Percentiles rank a stretch among this genome's conserved stretches.
Conservation (phyloP, 2,329 filamentous ascomycete genomes). For the Beauveria sp. region DNA sequence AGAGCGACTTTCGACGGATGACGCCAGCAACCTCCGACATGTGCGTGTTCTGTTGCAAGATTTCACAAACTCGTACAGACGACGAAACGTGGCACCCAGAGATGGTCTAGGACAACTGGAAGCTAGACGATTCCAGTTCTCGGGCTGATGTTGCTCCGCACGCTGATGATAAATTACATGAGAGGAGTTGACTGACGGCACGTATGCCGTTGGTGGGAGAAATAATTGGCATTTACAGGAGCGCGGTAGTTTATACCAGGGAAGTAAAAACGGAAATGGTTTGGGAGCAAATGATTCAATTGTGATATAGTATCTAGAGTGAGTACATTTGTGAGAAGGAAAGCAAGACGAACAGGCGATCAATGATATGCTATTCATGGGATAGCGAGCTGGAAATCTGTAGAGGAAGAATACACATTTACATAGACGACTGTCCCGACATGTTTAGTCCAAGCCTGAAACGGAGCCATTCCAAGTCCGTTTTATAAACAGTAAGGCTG, state of each 20-base stretch:
- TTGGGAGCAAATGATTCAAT: slow-evolving; percentile 10
- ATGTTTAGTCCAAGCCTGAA: not conserved
- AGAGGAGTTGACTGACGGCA: slow-evolving; percentile 10
- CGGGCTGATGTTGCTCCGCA: slow-evolving; percentile 22
- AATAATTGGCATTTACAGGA: slow-evolving; percentile 15
- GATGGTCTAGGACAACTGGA: slow-evolving; percentile 85
- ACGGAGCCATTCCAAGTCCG: no score
- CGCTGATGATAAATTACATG: slow-evolving; percentile 4
- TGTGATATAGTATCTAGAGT: slow-evolving; percentile 10
- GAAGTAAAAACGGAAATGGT: not conserved
- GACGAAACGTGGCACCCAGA: slow-evolving; percentile 89
- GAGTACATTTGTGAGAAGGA: not conserved
- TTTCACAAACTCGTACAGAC: slow-evolving; percentile 89
- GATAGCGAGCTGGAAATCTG: not conserved
- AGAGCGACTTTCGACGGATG: slow-evolving; percentile 63
- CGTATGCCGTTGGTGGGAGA: slow-evolving; percentile 7
- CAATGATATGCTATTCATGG: not conserved
- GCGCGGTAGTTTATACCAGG: slow-evolving; percentile 10
- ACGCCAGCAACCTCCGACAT: slow-evolving; percentile 56
- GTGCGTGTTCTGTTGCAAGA: slow-evolving; percentile 84
- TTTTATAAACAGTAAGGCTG: no score
- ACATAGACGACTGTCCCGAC: not conserved
- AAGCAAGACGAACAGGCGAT: not conserved
- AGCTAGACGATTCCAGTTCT: slow-evolving; percentile 78
- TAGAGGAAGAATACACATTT: not conserved